These are phyloP conservation scores for Panaeolus papilionaceus DNA, from an alignment of 768 basidiomycete genomes.

Conservation along the genomic window DNA sequence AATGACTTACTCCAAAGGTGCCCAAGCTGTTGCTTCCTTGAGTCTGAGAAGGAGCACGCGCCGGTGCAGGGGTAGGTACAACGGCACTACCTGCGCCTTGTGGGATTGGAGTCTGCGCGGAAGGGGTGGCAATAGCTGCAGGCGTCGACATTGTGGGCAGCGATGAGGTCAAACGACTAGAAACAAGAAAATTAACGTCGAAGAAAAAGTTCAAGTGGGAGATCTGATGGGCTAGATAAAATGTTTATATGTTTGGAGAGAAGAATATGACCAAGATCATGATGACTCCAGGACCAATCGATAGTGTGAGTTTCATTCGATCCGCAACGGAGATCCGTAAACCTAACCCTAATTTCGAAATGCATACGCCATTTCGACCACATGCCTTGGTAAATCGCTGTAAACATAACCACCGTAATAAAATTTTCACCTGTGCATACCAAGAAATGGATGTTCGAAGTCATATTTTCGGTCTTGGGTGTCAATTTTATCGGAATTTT, in stretches of 20 bases:
- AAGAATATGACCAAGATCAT: conserved; percentile 1
- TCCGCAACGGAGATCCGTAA: conserved; percentile 14
- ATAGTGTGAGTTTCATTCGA: conserved; percentile 3
- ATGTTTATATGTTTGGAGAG: conserved; percentile 8
- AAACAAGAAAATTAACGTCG: background rate
- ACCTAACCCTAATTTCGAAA: conserved; percentile 6
- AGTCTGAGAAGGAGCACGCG: conserved; percentile 51
- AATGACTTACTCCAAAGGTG: conserved; percentile 67
- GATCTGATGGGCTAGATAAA: conserved; percentile 7
- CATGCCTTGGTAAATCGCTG: background rate
- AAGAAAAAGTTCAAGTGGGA: background rate
- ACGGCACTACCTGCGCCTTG: conserved; percentile 47
- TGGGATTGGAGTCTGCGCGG: conserved; percentile 41
- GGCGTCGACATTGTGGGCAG: background rate
- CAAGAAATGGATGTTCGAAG: background rate
- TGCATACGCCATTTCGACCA: background rate
- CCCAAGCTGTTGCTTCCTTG: conserved; percentile 69
- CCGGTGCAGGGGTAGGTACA: conserved; percentile 53
- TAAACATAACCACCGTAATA: background rate
- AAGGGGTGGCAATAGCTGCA: conserved; percentile 27
- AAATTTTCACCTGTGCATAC: background rate
- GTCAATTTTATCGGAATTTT: background rate
- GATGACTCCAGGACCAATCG: conserved; percentile 13
- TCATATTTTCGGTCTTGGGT: background rate
- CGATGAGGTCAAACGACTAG: background rate